Conservation (phyloP, 2,329 filamentous ascomycete genomes). For the Nemania sp. region DNA sequence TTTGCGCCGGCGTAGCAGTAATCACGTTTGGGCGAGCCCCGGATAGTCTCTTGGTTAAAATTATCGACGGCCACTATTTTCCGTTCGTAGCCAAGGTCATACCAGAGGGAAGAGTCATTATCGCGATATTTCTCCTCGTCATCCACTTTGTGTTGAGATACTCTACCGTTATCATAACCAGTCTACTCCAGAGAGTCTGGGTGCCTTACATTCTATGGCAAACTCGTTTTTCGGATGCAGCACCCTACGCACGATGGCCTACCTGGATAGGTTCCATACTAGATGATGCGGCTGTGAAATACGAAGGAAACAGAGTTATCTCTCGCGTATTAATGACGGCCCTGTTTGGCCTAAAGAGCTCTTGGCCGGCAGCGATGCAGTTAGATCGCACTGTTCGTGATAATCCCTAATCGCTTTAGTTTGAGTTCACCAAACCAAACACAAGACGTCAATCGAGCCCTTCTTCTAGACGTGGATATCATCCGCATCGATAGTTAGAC, state of each 20-base stretch:
- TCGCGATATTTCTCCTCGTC: constrained; percentile 31
- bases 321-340: constrained; percentile 41
- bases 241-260: not conserved
- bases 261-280: no score
- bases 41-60: constrained; percentile 5
- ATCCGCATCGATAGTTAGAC: no score
- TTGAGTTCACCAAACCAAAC: no score
- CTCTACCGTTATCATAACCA: constrained; percentile 19
- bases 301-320: no score
- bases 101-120: constrained; percentile 24
- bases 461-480: no score
- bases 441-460: no score
- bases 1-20: constrained; percentile 28
- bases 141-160: constrained; percentile 39
- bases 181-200: constrained; percentile 29
- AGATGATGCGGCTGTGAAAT: no score
- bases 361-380: constrained; percentile 48
- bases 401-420: no score
- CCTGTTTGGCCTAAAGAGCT: constrained; percentile 43
- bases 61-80: constrained; percentile 11
- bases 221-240: constrained; percentile 28
- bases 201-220: constrained; percentile 43
- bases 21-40: not conserved
- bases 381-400: no score
- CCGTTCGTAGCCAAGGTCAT: constrained; percentile 16